Conservation (phyloP, 345 rosid genomes). For the Bretschneidera sinensis region DNA sequence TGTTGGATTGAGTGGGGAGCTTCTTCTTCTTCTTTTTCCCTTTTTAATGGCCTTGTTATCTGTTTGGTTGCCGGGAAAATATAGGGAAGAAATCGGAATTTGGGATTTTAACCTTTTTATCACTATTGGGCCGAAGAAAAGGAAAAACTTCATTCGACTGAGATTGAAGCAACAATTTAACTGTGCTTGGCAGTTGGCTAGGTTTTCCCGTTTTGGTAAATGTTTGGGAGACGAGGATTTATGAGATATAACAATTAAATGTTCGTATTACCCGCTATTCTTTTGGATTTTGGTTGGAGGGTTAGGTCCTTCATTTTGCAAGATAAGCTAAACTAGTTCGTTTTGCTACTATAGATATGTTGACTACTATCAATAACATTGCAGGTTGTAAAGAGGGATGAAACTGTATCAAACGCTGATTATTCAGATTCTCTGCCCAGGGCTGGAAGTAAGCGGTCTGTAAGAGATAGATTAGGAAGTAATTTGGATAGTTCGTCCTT, state of each 20-base stretch:
- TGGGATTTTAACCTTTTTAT: too few species aligned
- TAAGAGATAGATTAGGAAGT: conserved; percentile 77
- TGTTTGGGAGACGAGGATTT: background rate
- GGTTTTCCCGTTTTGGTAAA: background rate
- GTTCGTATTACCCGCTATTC: background rate
- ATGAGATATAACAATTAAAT: too few species aligned
- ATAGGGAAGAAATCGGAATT: background rate
- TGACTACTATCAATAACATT: background rate
- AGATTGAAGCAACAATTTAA: background rate
- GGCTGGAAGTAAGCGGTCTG: conserved; percentile 69
- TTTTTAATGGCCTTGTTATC: too few species aligned
- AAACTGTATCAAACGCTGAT: conserved; percentile 31
- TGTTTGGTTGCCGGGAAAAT: conserved; percentile 17
- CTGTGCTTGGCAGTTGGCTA: background rate
- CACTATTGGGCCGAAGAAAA: background rate
- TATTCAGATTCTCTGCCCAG: conserved; percentile 31
- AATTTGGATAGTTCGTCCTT: conserved; percentile 35
- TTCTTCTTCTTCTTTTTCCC: too few species aligned
- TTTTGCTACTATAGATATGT: background rate
- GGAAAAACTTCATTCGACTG: background rate
- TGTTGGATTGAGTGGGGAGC: background rate
- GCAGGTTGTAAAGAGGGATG: conserved; percentile 83
- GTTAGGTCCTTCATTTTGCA: background rate
- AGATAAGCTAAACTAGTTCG: background rate
- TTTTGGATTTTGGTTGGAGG: background rate